phyloP scores from a whole-genome alignment of 768 basidiomycete species.

The Strobilomyces dryophilus region DNA sequence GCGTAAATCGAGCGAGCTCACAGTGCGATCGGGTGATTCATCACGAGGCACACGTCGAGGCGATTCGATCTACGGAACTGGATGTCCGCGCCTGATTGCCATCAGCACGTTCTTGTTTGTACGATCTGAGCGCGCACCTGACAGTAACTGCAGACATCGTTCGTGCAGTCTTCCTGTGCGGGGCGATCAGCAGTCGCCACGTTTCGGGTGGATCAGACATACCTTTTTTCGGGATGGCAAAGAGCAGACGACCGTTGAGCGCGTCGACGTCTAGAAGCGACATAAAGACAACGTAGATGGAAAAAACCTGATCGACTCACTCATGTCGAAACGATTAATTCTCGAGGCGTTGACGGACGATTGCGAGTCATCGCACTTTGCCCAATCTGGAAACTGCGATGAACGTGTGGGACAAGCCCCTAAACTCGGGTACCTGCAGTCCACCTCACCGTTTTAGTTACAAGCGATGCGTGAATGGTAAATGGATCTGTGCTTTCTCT shows the following conservation, averaged over 20 bases:
- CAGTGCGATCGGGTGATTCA: slow-evolving; percentile 94
- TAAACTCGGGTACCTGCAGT: no score
- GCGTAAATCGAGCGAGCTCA: slow-evolving; percentile 36
- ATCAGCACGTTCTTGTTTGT: background rate
- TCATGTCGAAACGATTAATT: slow-evolving; percentile 15
- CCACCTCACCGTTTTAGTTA: no score
- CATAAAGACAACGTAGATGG: background rate
- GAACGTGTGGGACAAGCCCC: no score
- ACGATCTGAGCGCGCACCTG: slow-evolving; percentile 49
- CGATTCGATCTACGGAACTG: slow-evolving; percentile 85
- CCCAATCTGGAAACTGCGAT: no score
- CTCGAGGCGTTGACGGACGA: no score
- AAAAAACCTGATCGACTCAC: slow-evolving; percentile 4
- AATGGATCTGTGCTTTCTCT: no score
- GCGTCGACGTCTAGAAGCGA: slow-evolving; percentile 55
- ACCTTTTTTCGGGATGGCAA: slow-evolving; percentile 99
- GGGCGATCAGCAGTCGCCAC: background rate
- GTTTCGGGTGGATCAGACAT: background rate
- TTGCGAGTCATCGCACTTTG: no score
- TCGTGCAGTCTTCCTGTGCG: slow-evolving; percentile 78
- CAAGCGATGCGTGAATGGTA: no score
- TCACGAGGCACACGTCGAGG: slow-evolving; percentile 89
- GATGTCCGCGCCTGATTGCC: slow-evolving; percentile 78
- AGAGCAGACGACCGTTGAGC: slow-evolving; percentile 81
- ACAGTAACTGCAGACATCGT: slow-evolving; percentile 79